phyloP scores from a whole-genome alignment of 108 stramenopile species.

The Nitzschia palea region DNA sequence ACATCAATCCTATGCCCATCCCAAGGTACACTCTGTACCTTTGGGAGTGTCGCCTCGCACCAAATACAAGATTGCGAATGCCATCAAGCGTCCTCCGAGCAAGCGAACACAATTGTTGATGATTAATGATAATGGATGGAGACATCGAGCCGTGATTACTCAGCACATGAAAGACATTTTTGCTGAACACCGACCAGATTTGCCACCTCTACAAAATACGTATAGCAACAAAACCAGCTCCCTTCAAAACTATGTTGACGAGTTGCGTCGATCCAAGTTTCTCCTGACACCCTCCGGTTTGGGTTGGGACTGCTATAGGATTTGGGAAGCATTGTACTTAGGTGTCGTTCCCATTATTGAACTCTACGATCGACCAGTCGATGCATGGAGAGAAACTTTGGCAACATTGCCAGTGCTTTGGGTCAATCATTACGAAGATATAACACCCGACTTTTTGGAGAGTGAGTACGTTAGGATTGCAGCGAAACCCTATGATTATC shows the following conservation, averaged over 20 bases:
- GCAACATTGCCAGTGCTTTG: slow-evolving; percentile 54
- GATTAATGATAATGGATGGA: slow-evolving; percentile 27
- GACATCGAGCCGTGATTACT: slow-evolving; percentile 16
- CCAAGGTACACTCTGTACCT: slow-evolving; percentile 52
- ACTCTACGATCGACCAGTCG: slow-evolving; percentile 23
- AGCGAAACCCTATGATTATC: slow-evolving; percentile 14
- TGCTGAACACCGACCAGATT: slow-evolving; percentile 6
- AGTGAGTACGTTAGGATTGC: slow-evolving; percentile 31
- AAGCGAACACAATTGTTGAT: slow-evolving; percentile 38
- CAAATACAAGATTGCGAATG: neutral
- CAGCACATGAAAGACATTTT: slow-evolving; percentile 41
- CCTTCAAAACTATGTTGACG: slow-evolving; percentile 17
- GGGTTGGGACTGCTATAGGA: slow-evolving; percentile 55
- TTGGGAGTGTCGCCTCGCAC: slow-evolving; percentile 25
- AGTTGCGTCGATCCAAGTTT: slow-evolving; percentile 42
- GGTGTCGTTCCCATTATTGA: slow-evolving; percentile 54
- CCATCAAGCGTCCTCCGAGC: neutral
- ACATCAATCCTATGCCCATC: slow-evolving; percentile 47
- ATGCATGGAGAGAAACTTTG: slow-evolving; percentile 44
- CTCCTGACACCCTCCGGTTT: slow-evolving; percentile 51
- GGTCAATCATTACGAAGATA: slow-evolving; percentile 44
- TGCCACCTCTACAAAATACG: slow-evolving; percentile 21
- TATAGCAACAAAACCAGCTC: slow-evolving; percentile 8
- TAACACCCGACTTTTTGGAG: slow-evolving; percentile 50
- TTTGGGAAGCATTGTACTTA: slow-evolving; percentile 45